Base-by-base conservation (phyloP, 2,329 filamentous ascomycete species). In the Hymenoscyphus fructigenus region DNA sequence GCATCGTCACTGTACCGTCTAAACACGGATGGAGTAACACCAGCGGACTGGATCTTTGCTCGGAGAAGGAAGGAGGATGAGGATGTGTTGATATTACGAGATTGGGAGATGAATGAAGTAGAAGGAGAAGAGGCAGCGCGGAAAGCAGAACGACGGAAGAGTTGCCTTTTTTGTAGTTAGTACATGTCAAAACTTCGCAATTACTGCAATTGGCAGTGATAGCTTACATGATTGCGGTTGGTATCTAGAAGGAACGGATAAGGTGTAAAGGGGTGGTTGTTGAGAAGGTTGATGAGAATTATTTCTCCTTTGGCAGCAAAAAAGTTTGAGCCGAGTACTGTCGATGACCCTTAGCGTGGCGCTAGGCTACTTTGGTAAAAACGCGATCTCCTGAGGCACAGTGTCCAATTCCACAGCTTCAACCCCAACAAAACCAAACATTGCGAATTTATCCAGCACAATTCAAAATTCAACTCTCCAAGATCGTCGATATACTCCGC, bases 111-210 rank as follows among this genome's bases (percentile, higher is more conserved):
- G 69, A 79, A 74, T 57, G 79, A 78, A 66, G 77, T 71, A 38
- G 81, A 78, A 60, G 80, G 78, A 38, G 81, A 78, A 28, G 80
- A 78, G 50, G 85, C 81, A 59, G 85, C 81, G 73, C 85, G 83
- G 73, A 82, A 78, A 70, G 85, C 84, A 69, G 82, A 79, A 72
- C 84, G 84, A 67, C 85, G 84, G 70, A 89, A 69, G 67, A 73
- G 66, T 71, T 75, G 73, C 75, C 75, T 76, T 50, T 53, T 53
- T 38, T n/a, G 29, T 38, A 38, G 23, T 59, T 38, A 59, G 57
- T 41, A 44, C 4, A 10, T 15, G 36, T 53, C 9, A 26, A 23
- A 26, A 14, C 14, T 6, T 53, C 47, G 47, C 20, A 53, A 26
- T 53, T 26, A 2, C n/a, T 23, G n/a, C 44, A 50, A 50, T 20